A percentile compares a stretch with the other conserved stretches of the same genome.
phyloP scores from a whole-genome alignment of 768 basidiomycete genomes.

The Rhizopogon vulgaris region DNA sequence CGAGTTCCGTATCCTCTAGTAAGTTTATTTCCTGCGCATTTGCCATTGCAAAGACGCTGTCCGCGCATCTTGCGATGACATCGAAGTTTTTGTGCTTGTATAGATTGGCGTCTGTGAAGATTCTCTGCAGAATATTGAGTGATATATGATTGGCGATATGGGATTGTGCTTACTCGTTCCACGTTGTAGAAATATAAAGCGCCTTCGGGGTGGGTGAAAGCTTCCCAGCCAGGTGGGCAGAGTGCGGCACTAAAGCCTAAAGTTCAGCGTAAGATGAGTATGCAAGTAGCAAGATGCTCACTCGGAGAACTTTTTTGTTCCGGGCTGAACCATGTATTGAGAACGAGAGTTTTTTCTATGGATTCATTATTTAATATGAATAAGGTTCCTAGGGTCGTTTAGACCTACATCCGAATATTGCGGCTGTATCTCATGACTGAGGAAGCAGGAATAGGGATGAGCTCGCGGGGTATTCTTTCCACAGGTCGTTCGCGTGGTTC shows the following conservation, averaged over 20 bases:
- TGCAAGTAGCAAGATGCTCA: too few species aligned
- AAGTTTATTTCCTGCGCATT: neutral
- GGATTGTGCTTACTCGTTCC: slow-evolving; percentile 27
- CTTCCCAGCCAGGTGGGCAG: slow-evolving; percentile 30
- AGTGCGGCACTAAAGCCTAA: neutral
- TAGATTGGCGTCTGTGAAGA: slow-evolving; percentile 31
- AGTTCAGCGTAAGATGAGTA: neutral
- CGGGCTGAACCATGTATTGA: neutral
- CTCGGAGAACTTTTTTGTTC: too few species aligned
- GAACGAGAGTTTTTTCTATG: slow-evolving; percentile 1
- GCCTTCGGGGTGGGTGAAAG: slow-evolving; percentile 47
- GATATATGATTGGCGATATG: neutral
- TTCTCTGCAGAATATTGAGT: slow-evolving; percentile 20
- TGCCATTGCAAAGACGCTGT: neutral
- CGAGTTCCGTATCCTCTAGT: neutral
- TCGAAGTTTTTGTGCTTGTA: slow-evolving; percentile 6
- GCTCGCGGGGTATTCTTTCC: neutral
- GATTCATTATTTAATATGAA: neutral
- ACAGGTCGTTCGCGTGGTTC: neutral
- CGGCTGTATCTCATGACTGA: slow-evolving; percentile 3
- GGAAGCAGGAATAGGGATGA: neutral
- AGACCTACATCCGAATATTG: slow-evolving; percentile 3
- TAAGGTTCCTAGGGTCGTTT: neutral
- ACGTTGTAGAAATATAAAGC: slow-evolving; percentile 43
- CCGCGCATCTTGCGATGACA: slow-evolving; percentile 1